phyloP scores from a whole-genome alignment of 371 early-diverging fungal genomes.

The Actinomortierella ambigua region DNA sequence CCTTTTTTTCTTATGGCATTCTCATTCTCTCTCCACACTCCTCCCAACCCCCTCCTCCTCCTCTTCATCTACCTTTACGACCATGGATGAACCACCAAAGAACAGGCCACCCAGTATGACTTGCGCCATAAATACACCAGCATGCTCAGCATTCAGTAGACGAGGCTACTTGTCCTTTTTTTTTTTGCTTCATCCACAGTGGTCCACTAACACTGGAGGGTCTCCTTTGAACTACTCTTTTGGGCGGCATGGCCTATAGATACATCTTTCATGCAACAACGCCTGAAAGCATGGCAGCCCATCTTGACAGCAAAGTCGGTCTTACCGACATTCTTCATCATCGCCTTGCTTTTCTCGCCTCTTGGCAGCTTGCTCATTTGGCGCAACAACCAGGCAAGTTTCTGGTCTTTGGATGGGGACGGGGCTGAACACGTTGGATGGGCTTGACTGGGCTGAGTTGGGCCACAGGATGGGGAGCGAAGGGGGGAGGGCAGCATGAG shows the following conservation, averaged over 20 bases:
- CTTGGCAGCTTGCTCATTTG: constrained; percentile 82
- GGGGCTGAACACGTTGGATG: background rate
- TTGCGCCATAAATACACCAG: no score
- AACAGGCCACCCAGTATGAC: constrained; percentile 40
- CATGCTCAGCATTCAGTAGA: no score
- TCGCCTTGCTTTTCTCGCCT: constrained; percentile 92
- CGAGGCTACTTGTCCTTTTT: background rate
- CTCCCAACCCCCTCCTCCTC: background rate
- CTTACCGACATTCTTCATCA: constrained; percentile 87
- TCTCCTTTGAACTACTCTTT: background rate
- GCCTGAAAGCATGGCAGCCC: constrained; percentile 97
- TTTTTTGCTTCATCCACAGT: background rate
- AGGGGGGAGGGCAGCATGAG: no score
- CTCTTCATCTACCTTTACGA: background rate
- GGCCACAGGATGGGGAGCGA: no score
- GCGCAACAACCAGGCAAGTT: constrained; percentile 67
- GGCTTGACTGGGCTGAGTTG: constrained; percentile 1
- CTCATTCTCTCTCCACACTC: background rate
- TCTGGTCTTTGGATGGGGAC: background rate
- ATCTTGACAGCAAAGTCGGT: constrained; percentile 94
- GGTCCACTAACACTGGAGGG: background rate
- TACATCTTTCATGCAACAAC: constrained; percentile 97
- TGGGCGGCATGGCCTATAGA: constrained; percentile 56
- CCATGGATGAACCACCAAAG: constrained; percentile 43
- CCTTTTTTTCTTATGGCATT: no score